Percentiles rank a stretch among this genome's conserved stretches.
These are phyloP conservation scores for Penicillium sp. DNA, from an alignment of 2,329 filamentous ascomycete genomes.

Conservation along the genomic window DNA sequence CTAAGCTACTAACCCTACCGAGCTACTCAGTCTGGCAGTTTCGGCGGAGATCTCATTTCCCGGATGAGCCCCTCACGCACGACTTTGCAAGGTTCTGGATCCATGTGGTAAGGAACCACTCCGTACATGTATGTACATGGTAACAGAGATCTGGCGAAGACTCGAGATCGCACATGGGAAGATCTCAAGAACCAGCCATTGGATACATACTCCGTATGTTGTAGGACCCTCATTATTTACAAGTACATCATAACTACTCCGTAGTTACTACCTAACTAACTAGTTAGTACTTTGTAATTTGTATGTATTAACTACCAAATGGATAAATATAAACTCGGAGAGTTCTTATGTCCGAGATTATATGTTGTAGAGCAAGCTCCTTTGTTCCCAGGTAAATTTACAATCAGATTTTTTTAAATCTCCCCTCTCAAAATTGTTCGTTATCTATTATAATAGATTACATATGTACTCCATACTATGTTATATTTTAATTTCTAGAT, in stretches of 20 bases:
- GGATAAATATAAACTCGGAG: not conserved
- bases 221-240: not conserved
- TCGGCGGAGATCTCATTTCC: conserved; percentile 5
- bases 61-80: conserved; percentile 1
- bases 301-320: not conserved
- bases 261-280: too few relatives aligned
- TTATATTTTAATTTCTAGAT: not conserved
- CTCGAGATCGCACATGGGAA: not conserved
- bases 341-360: not conserved
- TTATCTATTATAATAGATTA: not conserved
- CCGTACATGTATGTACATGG: not conserved
- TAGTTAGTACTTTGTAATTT: not conserved
- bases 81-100: conserved; percentile 1
- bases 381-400: not conserved
- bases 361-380: not conserved
- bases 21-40: conserved; percentile 6
- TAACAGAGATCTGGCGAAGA: not conserved
- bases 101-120: conserved; percentile 3
- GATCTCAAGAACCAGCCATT: not conserved
- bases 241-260: too few relatives aligned
- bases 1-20: not conserved
- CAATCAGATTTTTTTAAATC: not conserved
- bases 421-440: not conserved
- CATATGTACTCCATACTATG: too few relatives aligned
- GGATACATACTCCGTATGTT: not conserved